Conservation (phyloP, 148 eudicot species). For the Nepenthes gracilis region DNA sequence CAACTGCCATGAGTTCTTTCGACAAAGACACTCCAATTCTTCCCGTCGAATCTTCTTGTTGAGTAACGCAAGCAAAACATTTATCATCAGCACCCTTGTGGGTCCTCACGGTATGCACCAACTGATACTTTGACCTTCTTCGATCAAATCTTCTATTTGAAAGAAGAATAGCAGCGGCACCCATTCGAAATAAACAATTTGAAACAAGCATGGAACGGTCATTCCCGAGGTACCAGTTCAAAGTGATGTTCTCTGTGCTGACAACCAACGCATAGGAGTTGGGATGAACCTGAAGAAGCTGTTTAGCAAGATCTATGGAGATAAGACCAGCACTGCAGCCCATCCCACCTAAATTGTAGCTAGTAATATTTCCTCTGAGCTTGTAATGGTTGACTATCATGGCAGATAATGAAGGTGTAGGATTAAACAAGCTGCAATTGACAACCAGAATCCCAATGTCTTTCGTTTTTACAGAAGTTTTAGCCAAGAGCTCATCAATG, state of each 20-base stretch:
- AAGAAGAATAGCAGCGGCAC: neutral
- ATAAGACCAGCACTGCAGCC: constrained; percentile 11
- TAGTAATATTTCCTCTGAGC: constrained; percentile 6
- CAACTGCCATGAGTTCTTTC: constrained; percentile 8
- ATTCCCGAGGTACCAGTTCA: constrained; percentile 11
- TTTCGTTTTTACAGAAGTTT: constrained; percentile 4
- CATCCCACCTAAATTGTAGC: constrained; percentile 11
- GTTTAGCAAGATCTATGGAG: constrained; percentile 7
- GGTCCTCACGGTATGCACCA: neutral
- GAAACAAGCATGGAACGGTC: neutral
- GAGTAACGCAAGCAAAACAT: constrained; percentile 1
- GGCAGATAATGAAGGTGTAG: constrained; percentile 9
- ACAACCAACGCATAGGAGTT: constrained; percentile 10
- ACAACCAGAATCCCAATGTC: constrained; percentile 11
- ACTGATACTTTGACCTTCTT: neutral
- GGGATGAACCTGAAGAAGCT: constrained; percentile 11
- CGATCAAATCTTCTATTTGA: neutral
- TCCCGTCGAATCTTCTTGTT: constrained; percentile 1
- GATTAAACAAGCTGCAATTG: constrained; percentile 13
- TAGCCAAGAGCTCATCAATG: constrained; percentile 7
- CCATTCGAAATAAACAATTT: neutral
- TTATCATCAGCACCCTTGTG: neutral
- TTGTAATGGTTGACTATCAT: constrained; percentile 13
- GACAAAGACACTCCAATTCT: constrained; percentile 7
- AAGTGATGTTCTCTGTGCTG: constrained; percentile 11